Base-by-base conservation (phyloP, 2,329 filamentous ascomycete species). In the Huntiella abstrusa region DNA sequence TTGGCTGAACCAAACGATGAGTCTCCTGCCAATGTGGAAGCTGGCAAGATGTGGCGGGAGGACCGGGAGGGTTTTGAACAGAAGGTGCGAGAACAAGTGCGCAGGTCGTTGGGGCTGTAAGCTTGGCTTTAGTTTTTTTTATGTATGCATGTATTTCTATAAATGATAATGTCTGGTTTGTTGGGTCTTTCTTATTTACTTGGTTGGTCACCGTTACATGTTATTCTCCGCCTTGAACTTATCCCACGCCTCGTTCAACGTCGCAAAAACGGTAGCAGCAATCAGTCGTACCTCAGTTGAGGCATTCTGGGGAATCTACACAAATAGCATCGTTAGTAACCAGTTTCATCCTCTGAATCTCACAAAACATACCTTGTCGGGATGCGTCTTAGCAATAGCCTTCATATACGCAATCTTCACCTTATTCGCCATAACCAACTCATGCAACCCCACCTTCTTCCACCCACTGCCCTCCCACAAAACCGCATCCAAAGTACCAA, bases 401-500 rank as follows among this genome's bases (percentile, higher is more conserved):
- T 94, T 95, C 91, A 98, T 96, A 60, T 98, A 98, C 50, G 83
- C 70, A 53, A 98, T 80, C 73, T 98, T 98, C 60, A 96, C 91
- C 69, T 88, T 94, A 54, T 83, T 86, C 33, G 86, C 78, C 71
- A 94, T 73, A 45, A 98, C 81, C 54, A 98, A 62, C 64, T 98
- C 91, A 53, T 87, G 80, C 75, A 98, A 76, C 32, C 85, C 86
- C 48, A 96, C 80, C 67, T 92, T 94, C 67, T 94, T 95, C 91
- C 91, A 98, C 3, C 85, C 86, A 52, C 85, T 84, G 37, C 79
- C 80, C 52, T 84, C 78, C 91, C 91, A 98, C 22, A 98, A 69
- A 22, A 98, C 86, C 35, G 70, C 73, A 57, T 98, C 88, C 54
- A 98, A 61, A 55, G 85, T 93, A 3, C 81, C 83, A 34, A 98